Evolutionary conservation across 306 rosid genomes (phyloP).

Genomic region (Biancaea sappan): DNA sequence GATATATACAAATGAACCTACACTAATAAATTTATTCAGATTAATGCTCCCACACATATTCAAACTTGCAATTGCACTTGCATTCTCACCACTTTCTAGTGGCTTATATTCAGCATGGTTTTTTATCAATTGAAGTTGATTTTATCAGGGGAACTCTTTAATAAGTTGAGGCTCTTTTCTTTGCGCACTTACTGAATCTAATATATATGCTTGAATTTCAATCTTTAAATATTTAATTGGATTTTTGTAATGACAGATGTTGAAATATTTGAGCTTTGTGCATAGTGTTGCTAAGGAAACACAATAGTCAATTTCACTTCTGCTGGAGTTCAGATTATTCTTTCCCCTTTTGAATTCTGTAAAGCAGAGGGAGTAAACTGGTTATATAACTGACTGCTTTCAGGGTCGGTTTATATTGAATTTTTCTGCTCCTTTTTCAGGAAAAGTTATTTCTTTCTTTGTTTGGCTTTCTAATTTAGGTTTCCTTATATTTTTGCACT

Average conservation of each 20-base stretch:
- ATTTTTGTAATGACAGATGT: neutral
- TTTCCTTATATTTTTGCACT: slow-evolving; percentile 23
- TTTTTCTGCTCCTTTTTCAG: neutral
- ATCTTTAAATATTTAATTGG: slow-evolving; percentile 6
- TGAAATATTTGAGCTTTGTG: neutral
- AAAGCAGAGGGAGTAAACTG: slow-evolving; percentile 1
- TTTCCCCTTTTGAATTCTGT: neutral
- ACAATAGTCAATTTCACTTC: neutral
- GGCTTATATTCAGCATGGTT: neutral
- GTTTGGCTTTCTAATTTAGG: slow-evolving; percentile 9
- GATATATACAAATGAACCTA: neutral
- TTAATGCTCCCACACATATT: neutral
- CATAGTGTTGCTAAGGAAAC: neutral
- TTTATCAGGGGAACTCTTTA: neutral
- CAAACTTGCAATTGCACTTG: neutral
- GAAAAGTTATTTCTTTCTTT: neutral
- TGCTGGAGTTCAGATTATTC: neutral
- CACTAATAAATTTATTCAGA: neutral
- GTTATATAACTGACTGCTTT: slow-evolving; percentile 24
- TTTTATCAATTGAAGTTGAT: neutral
- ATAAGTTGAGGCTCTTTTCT: neutral
- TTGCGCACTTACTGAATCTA: neutral
- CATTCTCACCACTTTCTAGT: neutral
- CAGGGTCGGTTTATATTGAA: slow-evolving; percentile 26
- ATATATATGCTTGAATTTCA: neutral